These are phyloP conservation scores for Aegilops bicornis DNA, from an alignment of 176 grass and related monocot genomes.

Conservation along the genomic window DNA sequence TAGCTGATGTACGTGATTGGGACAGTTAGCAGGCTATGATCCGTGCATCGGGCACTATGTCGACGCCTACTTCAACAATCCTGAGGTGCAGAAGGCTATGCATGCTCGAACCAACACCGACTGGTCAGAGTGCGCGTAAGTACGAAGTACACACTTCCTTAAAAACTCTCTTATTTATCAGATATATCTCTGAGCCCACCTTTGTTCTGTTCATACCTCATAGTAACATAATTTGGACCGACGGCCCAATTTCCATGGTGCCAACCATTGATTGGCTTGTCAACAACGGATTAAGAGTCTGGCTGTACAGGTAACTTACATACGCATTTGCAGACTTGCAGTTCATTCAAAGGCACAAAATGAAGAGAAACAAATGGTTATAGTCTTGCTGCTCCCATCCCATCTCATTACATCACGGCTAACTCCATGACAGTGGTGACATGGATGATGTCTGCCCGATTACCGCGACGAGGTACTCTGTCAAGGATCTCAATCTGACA, in stretches of 20 bases:
- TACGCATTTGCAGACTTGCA: too few species aligned
- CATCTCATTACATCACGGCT: background rate
- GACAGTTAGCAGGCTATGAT: conserved; percentile 39
- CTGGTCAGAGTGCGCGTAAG: background rate
- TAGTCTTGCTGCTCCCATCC: background rate
- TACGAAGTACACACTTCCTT: background rate
- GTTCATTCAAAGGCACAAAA: background rate
- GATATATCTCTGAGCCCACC: background rate
- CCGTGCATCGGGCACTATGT: background rate
- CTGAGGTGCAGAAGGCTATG: background rate
- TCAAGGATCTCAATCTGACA: background rate
- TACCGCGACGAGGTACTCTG: conserved; percentile 21
- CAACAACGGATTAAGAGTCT: background rate
- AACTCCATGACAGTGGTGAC: conserved; percentile 5
- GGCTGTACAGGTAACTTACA: conserved; percentile 22
- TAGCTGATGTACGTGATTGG: background rate
- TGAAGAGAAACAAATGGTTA: too few species aligned
- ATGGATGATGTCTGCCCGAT: conserved; percentile 25
- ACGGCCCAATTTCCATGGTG: background rate
- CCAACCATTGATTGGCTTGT: conserved; percentile 10
- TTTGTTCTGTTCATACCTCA: background rate
- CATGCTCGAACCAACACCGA: background rate
- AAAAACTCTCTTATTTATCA: background rate
- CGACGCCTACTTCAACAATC: background rate
- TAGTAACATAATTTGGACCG: background rate